Evolutionary conservation across 1,284 basidiomycete species (phyloP), one percentile per base, ranked within the genome.

Genomic region (Laetiporus sulphureus): DNA sequence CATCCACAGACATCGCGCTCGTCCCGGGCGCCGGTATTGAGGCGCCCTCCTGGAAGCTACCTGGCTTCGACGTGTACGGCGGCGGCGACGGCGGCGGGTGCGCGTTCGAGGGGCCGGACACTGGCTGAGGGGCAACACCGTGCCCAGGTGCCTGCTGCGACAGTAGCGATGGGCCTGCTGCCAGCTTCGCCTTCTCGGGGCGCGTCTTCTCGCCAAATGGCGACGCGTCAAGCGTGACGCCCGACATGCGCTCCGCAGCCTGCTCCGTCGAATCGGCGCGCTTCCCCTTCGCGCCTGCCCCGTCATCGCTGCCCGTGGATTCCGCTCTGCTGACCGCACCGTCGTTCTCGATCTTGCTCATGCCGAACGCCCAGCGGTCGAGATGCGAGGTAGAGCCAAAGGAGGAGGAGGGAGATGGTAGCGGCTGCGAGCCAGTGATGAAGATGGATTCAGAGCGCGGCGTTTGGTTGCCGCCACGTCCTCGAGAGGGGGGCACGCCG

Each of bases 381-480:
- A 96, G 72, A 75, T 87, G 90, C 12, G 85, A 82, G 42, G 75
- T 77, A 6, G 76, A 79, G 20, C 83, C 83, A 54, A 77, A 73
- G 60, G 86, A 78, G 52, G 84, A 73, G 49, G 83, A 75, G 34
- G 89, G 69, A 54, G 89, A 74, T 0, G 95, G 93, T 6, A 99
- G 73, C 0, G 95, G 95, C 58, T 93, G 94, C 1, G 89, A 93
- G 27, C 90, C 91, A 1, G 92, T 96, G 65, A 98, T 97, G 67
- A 90, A 93, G 31, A 87, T 72, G 29, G 81, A 83, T 55, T 96
- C 91, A 22, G 86, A 83, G 31, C 92, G 76, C 0, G 95, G 95
- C 0, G 95, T 99, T 64, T 97, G 95, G 58, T 96, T 94, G 1
- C 95, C 95, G n/a, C 92, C 90, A 40, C 95, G 77, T 3, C 94